Base-by-base conservation (phyloP, 768 basidiomycete species). In the Porphyrellus cyaneotinctus region DNA sequence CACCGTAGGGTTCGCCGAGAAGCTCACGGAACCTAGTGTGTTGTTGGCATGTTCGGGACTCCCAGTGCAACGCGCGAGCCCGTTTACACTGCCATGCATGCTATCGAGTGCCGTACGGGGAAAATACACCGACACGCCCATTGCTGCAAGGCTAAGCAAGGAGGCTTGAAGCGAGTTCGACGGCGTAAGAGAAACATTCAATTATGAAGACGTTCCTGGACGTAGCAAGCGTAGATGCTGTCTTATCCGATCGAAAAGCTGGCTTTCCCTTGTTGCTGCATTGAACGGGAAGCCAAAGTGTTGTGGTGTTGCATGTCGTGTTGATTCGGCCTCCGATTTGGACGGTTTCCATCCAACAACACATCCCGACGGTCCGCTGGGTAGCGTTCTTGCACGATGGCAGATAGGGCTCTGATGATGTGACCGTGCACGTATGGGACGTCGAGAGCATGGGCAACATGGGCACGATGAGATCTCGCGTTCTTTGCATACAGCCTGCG, bases 51-150 rank as follows among this genome's bases (percentile, higher is more conserved):
- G 49, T 26, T 63, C 64, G 7, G 60, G 57, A 43, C 69, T 72
- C 56, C 81, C 70, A 32, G 80, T 65, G 32, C 78, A 81, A 66
- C 73, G 64, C 2, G 83, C 88, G 15, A 94, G 79, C 89, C 90
- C 92, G 64, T 95, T 97, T 48, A 95, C 81, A 0, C 95, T 95
- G 7, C 81, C 88, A 60, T 80, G 78, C 2, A 89, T 83, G n/a
- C 78, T 78, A 71, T 98, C 95, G 17, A 97, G 78, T 0, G 91
- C 82, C 0, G 89, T 91, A 71, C 97, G 95, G 3, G 95, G 92
- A 36, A 79, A 80, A 72, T 89, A 95, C 6, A 97, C 79, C 2
- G 87, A 88, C 51, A 97, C 85, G 1, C 94, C 94, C 13, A 82
- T 76, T 1, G 90, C 85, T 0, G 86, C 85, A 56, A 94, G 91